phyloP scores from a whole-genome alignment of 805 yeast species.

The Ogataea chonburiensis region DNA sequence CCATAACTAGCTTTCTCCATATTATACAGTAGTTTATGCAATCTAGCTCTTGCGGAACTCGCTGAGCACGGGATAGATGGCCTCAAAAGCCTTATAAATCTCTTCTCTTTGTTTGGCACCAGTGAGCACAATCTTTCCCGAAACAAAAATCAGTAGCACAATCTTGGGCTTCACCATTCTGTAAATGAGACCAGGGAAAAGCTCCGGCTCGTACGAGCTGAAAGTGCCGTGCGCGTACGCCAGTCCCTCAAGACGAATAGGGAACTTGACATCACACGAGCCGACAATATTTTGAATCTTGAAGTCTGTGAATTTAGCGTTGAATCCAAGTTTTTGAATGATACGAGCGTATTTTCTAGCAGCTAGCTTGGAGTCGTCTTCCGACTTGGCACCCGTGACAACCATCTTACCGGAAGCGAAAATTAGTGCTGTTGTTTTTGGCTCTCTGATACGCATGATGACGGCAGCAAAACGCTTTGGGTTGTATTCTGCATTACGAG shows the following conservation, averaged over 20 bases:
- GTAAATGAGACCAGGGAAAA: constrained; percentile 96
- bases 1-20: constrained; percentile 9
- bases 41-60: constrained; percentile 75
- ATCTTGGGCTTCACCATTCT: constrained; percentile 99
- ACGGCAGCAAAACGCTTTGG: constrained; percentile 99
- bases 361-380: constrained; percentile 97
- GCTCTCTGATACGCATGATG: constrained; percentile 98
- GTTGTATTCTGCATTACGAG: constrained; percentile 98
- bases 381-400: constrained; percentile 98
- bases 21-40: constrained; percentile 11
- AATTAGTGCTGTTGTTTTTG: constrained; percentile 95
- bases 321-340: constrained; percentile 95
- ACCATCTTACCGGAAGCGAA: constrained; percentile 99
- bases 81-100: constrained; percentile 96
- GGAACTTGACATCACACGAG: constrained; percentile 97
- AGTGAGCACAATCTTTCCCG: constrained; percentile 95
- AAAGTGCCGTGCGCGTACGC: constrained; percentile 98
- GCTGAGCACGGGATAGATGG: constrained; percentile 96
- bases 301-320: constrained; percentile 96
- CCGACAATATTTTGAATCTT: constrained; percentile 98
- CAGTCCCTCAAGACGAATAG: constrained; percentile 93
- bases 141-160: constrained; percentile 90
- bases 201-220: constrained; percentile 97
- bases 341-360: constrained; percentile 97
- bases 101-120: constrained; percentile 99